phyloP scores from a whole-genome alignment of 148 eudicot genomes.

The Vaccinium macrocarpon region DNA sequence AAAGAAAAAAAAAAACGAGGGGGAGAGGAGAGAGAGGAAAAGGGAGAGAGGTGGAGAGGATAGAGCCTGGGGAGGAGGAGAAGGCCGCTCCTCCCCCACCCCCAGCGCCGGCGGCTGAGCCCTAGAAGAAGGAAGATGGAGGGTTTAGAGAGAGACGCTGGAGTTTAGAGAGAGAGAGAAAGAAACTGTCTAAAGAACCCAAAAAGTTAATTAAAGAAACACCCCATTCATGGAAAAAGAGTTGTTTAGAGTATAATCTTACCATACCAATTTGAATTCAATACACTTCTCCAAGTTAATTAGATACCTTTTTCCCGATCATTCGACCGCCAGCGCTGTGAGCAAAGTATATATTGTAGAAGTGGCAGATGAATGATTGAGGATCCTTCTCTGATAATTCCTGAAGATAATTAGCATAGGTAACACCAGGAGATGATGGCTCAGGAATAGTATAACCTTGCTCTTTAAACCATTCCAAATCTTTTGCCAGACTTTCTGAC shows the following conservation, averaged over 20 bases:
- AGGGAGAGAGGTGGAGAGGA: too few species aligned
- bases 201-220: neutral
- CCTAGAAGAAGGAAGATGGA: too few species aligned
- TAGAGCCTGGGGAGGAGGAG: too few species aligned
- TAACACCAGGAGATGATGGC: constrained; percentile 78
- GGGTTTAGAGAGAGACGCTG: too few species aligned
- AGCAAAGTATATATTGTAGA: constrained; percentile 84
- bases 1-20: too few species aligned
- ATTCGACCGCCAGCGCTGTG: constrained; percentile 94
- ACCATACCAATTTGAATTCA: neutral
- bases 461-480: constrained; percentile 90
- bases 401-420: constrained; percentile 56
- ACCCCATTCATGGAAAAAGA: neutral
- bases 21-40: too few species aligned
- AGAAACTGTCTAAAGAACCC: too few species aligned
- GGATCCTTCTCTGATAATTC: constrained; percentile 81
- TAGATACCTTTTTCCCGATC: constrained; percentile 85
- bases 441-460: constrained; percentile 85
- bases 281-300: neutral
- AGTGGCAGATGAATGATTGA: constrained; percentile 91
- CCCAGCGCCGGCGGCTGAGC: too few species aligned
- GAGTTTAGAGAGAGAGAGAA: too few species aligned
- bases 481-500: constrained; percentile 60
- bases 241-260: neutral
- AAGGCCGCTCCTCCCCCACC: too few species aligned